These are phyloP conservation scores for Teratosphaeria pseudoeucalypti DNA, from an alignment of 2,329 filamentous ascomycete genomes.

Conservation along the genomic window DNA sequence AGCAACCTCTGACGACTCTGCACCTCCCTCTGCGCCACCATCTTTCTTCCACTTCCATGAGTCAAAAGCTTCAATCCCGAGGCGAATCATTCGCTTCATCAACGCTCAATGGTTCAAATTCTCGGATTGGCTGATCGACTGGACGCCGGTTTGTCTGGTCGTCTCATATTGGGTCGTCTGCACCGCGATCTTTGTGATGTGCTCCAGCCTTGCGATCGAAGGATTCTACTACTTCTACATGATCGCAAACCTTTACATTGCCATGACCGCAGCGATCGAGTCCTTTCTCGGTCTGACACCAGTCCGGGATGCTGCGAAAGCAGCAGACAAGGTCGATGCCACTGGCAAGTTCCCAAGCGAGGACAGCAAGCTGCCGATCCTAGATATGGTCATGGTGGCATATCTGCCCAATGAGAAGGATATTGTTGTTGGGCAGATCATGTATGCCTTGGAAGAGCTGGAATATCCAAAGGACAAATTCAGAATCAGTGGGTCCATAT, in stretches of 20 bases:
- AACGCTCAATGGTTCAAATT: constrained; percentile 8
- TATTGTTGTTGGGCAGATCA: constrained; percentile 12
- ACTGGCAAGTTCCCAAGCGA: constrained; percentile 13
- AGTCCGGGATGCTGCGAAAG: constrained; percentile 18
- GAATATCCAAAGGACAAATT: constrained; percentile 37
- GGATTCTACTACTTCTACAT: constrained; percentile 26
- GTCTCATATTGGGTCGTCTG: constrained; percentile 21
- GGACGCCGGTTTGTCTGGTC: constrained; percentile 21
- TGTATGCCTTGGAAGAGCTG: constrained; percentile 38
- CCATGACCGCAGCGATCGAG: constrained; percentile 17
- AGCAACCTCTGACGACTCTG: neutral
- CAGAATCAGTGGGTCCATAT: constrained; percentile 27
- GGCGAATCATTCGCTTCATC: constrained; percentile 1
- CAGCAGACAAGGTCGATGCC: constrained; percentile 19
- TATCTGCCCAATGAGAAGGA: constrained; percentile 41
- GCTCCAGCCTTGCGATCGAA: constrained; percentile 17
- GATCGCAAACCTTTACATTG: constrained; percentile 24
- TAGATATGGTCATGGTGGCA: constrained; percentile 40
- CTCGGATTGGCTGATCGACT: constrained; percentile 22
- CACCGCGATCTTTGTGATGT: constrained; percentile 22
- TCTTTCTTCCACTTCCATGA: neutral
- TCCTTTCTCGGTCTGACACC: constrained; percentile 23
- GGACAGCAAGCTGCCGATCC: constrained; percentile 24
- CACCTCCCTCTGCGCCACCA: neutral
- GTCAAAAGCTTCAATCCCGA: neutral